Evolutionary conservation across 208 protist genomes (phyloP).

Genomic region (Crithidia expoeki): DNA sequence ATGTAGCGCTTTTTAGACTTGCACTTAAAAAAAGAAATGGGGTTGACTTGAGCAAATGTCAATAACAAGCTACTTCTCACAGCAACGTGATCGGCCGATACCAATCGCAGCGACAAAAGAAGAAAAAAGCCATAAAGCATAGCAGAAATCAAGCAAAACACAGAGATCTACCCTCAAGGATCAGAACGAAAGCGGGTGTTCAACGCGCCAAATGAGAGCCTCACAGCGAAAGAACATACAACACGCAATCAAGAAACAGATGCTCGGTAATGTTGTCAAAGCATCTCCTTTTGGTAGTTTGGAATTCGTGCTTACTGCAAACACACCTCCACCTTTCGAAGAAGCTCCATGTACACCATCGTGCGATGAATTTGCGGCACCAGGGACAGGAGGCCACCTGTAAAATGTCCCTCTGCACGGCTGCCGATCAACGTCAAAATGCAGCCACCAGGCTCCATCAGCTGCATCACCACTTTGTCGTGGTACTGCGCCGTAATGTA

Average conservation of each 20-base stretch:
- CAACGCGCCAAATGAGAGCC: too few relatives aligned
- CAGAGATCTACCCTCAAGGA: not conserved
- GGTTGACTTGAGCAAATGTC: not conserved
- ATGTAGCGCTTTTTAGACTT: too few relatives aligned
- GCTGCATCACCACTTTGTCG: conserved; percentile 79
- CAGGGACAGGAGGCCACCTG: conserved; percentile 76
- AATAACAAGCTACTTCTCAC: too few relatives aligned
- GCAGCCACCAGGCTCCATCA: conserved; percentile 47
- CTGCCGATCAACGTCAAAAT: conserved; percentile 82
- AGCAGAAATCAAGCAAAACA: not conserved
- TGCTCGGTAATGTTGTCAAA: too few relatives aligned
- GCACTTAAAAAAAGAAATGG: too few relatives aligned
- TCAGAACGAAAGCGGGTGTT: too few relatives aligned
- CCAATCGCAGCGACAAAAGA: not conserved
- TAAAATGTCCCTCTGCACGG: conserved; percentile 78
- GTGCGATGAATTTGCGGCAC: conserved; percentile 63
- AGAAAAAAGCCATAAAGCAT: not conserved
- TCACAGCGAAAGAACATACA: too few relatives aligned
- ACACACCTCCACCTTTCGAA: conserved; percentile 33
- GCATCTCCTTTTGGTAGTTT: too few relatives aligned
- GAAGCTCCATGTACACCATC: conserved; percentile 26
- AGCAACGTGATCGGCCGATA: too few relatives aligned
- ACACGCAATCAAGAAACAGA: too few relatives aligned
- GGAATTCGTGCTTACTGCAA: conserved; percentile 15
- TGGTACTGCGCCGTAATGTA: conserved; percentile 89